Evolutionary conservation across 1,284 basidiomycete genomes (phyloP), one percentile per base, ranked within the genome.

Genomic region (Sporisorium exsertum): DNA sequence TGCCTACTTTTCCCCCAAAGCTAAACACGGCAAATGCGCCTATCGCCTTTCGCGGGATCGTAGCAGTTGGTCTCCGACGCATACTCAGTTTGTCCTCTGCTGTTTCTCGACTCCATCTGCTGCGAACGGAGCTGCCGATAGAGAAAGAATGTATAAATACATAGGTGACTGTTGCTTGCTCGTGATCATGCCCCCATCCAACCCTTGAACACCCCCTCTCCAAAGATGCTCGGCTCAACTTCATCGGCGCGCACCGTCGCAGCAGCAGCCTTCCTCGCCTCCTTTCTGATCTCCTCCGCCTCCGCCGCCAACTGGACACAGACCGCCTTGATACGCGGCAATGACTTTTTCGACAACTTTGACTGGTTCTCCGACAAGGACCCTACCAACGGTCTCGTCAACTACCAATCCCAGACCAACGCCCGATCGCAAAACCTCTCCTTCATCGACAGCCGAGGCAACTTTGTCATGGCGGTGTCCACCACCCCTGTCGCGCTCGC

Each of bases 341-440:
- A 65, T n/a, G 76, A 80, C 58, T 83, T 80, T 43, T 77, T 72
- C 59, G 37, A 50, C 50, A 59, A 64, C 45, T 83, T 82, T 43
- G 74, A 81, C 22, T 83, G 72, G 73, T 81, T 66, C 47, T 75
- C 64, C 32, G 72, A 75, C 22, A 69, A 42, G 24, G 79, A 83
- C 50, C 81, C 81, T 5, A 82, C 81, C 29, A 72, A 82, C 45
- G 83, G 83, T 13, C 72, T 80, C 9, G 83, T 85, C 64, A 68
- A 74, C 47, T 85, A 82, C 47, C 68, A 77, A 35, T 56, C 65
- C 20, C 47, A 64, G 40, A 13, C 58, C 26, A 55, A 52, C 20
- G 80, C 83, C 10, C 64, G 65, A 47, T 18, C 60, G 3, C 56
- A 68, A 37, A 84, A 83, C 64, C 72, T 85, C n/a, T 77, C 72